Conservation (phyloP, 1,284 basidiomycete genomes). For the Puccinia hordei region DNA sequence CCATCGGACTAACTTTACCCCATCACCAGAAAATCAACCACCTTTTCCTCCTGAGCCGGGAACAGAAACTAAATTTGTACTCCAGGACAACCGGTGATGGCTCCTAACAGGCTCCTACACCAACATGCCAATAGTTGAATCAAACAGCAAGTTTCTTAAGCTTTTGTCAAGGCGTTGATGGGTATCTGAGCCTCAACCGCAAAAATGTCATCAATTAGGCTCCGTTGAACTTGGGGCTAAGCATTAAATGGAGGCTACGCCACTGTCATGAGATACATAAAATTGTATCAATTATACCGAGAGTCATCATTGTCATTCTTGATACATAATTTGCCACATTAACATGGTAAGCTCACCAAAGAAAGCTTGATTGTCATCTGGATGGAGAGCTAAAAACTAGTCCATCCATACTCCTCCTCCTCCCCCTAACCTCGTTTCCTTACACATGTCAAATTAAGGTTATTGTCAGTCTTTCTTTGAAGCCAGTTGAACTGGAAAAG, state of each 20-base stretch:
- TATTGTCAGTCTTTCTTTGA: background rate
- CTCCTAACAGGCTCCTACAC: too few relatives aligned
- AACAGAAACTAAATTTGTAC: background rate
- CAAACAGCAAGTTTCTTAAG: background rate
- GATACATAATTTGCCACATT: too few relatives aligned
- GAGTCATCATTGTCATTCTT: too few relatives aligned
- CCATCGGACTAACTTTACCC: background rate
- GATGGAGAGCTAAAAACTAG: background rate
- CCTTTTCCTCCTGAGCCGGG: conserved; percentile 1
- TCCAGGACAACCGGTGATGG: background rate
- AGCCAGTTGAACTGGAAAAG: background rate
- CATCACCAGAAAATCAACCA: background rate
- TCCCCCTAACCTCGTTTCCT: background rate
- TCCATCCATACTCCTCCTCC: too few relatives aligned
- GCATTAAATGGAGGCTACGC: background rate
- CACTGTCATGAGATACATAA: too few relatives aligned
- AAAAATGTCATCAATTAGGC: too few relatives aligned
- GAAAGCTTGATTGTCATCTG: too few relatives aligned
- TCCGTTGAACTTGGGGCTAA: too few relatives aligned
- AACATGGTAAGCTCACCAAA: too few relatives aligned
- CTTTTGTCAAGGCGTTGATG: background rate
- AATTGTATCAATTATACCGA: too few relatives aligned
- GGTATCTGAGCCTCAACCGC: background rate
- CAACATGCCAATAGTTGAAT: too few relatives aligned
- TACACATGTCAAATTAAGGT: background rate